Evolutionary conservation across 768 basidiomycete species (phyloP), one percentile per base, ranked within the genome.

Genomic region (Lactarius evosmus): DNA sequence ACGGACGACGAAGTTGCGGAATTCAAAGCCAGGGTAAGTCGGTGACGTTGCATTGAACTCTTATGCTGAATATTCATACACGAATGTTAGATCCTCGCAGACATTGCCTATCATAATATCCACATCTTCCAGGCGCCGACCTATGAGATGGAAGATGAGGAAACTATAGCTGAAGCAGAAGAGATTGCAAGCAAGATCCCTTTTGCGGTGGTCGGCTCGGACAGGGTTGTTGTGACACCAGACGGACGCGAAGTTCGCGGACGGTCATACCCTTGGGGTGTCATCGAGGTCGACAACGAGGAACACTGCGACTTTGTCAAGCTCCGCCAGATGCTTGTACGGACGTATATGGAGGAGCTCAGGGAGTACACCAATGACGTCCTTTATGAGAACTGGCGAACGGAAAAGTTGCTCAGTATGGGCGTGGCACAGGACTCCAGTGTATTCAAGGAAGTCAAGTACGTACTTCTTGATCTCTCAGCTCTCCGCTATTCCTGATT

Each of bases 371-470:
- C 97, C 70, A 95, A 96, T 73, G 88, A 93, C 71, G 86, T 90
- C 40, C 83, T 99, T 61, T 99, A 99, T 75, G 97, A 99, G 83
- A 93, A 98, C 75, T 99, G 97, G 88, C 83, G 97, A 78, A 93
- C 89, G 65, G 94, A 98, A 75, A 98, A 98, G 77, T 79, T 99
- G 61, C 79, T 93, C 73, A 91, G 87, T 75, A 97, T 99, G 97
- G 97, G 97, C 73, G 95, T 99, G 62, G 87, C 93, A 40, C 97
- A 99, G 74, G 97, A 99, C 73, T 91, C 93, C 46, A 91, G 86
- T 58, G 97, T 99, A 46, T 99, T 99, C 89, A 95, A 93, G 80
- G 97, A 98, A 80, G 86, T 98, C 83, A 98, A 98, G 96, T 97
- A 79, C 67, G 93, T 82, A 19, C 19, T 30, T 30, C 46, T 40